A percentile compares a stretch with the other conserved stretches of the same genome.
phyloP scores from a whole-genome alignment of 2,329 filamentous ascomycete genomes.

The Akanthomyces lecanii region DNA sequence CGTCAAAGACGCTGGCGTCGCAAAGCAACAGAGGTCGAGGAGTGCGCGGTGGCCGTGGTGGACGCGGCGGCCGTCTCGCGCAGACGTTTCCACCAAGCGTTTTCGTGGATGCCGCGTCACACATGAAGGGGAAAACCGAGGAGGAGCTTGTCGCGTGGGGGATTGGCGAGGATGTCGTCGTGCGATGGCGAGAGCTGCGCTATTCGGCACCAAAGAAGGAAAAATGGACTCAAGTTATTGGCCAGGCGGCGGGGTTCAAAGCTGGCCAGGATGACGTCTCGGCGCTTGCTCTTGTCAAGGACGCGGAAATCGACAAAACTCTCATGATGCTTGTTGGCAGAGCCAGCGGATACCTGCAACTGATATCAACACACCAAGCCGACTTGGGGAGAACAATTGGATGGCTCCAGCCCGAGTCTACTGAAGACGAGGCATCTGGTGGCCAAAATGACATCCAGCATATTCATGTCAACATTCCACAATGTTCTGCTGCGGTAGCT shows the following conservation, averaged over 20 bases:
- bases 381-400: slow-evolving; percentile 25
- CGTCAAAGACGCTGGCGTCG: background rate
- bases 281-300: slow-evolving; percentile 34
- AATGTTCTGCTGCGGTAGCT: slow-evolving; percentile 17
- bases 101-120: slow-evolving; percentile 7
- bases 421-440: background rate
- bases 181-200: slow-evolving; percentile 31
- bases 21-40: background rate
- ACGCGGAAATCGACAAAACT: slow-evolving; percentile 16
- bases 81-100: slow-evolving; percentile 17
- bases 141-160: slow-evolving; percentile 43
- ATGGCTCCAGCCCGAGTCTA: slow-evolving; percentile 18
- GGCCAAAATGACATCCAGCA: slow-evolving; percentile 19
- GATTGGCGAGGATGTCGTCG: slow-evolving; percentile 41
- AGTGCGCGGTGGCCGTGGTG: slow-evolving; percentile 2
- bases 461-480: slow-evolving; percentile 17
- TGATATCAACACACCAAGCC: slow-evolving; percentile 34
- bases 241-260: slow-evolving; percentile 30
- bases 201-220: slow-evolving; percentile 14
- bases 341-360: slow-evolving; percentile 38
- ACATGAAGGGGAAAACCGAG: slow-evolving; percentile 1
- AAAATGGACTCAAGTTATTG: slow-evolving; percentile 23
- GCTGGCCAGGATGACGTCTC: slow-evolving; percentile 41
- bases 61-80: slow-evolving; percentile 15
- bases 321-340: slow-evolving; percentile 36